A percentile compares a stretch with the other conserved stretches of the same genome.
Conservation (phyloP, 2,329 filamentous ascomycete genomes). For the Alternaria longipes region DNA sequence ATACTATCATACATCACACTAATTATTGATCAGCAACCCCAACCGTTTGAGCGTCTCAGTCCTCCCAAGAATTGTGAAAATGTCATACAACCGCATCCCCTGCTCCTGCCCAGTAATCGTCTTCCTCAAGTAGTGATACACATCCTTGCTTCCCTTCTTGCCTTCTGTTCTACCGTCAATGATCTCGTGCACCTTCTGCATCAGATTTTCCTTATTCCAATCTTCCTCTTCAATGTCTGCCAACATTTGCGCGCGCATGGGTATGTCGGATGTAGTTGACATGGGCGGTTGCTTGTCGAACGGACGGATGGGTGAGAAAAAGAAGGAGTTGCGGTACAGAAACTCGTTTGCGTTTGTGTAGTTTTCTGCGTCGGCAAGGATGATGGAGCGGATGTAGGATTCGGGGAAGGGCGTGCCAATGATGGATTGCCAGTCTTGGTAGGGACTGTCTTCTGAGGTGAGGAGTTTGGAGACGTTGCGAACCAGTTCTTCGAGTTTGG, state of each 20-base stretch:
- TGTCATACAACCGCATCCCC: constrained; percentile 47
- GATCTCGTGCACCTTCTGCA: constrained; percentile 37
- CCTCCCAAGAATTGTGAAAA: constrained; percentile 47
- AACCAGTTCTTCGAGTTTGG: constrained; percentile 51
- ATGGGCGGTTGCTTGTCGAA: constrained; percentile 19
- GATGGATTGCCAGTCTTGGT: constrained; percentile 34
- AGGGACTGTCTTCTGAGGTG: constrained; percentile 37
- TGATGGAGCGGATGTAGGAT: constrained; percentile 61
- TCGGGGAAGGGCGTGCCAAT: constrained; percentile 44
- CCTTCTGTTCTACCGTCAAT: constrained; percentile 39
- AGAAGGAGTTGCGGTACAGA: constrained; percentile 64
- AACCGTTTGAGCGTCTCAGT: constrained; percentile 43
- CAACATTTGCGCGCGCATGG: constrained; percentile 29
- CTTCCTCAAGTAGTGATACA: constrained; percentile 47
- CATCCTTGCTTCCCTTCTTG: constrained; percentile 37
- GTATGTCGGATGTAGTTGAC: constrained; percentile 25
- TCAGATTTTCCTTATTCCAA: constrained; percentile 39
- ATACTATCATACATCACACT: background rate
- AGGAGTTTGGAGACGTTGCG: constrained; percentile 43
- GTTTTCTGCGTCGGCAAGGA: constrained; percentile 65
- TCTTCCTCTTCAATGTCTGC: constrained; percentile 24
- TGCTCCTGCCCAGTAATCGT: constrained; percentile 43
- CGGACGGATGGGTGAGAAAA: constrained; percentile 59
- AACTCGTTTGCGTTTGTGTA: constrained; percentile 67
- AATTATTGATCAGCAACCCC: constrained; percentile 21